A percentile compares a stretch with the other conserved stretches of the same genome.
These are phyloP conservation scores for Cyathus striatus DNA, from an alignment of 768 basidiomycete species.

Conservation along the genomic window DNA sequence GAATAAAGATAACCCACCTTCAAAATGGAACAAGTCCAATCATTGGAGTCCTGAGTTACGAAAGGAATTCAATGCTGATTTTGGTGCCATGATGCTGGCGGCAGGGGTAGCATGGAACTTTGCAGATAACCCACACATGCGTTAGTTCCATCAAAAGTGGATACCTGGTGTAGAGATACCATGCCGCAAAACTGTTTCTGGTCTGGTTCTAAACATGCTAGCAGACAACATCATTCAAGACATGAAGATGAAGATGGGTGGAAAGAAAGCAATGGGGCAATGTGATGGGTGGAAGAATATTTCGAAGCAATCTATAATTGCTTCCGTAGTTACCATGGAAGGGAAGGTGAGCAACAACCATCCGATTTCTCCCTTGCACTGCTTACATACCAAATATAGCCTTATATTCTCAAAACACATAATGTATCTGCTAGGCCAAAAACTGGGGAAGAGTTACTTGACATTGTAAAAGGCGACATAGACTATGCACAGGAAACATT, in stretches of 20 bases:
- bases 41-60: too few relatives aligned
- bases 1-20: too few relatives aligned
- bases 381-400: constrained; percentile 2
- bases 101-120: constrained; percentile 18
- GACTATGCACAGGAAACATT: constrained; percentile 7
- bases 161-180: constrained; percentile 13
- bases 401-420: constrained; percentile 13
- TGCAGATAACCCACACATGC: constrained; percentile 12
- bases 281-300: constrained; percentile 25
- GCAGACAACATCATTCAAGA: constrained; percentile 7
- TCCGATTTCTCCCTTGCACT: background rate
- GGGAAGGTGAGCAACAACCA: constrained; percentile 11
- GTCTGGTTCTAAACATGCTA: constrained; percentile 8
- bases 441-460: constrained; percentile 17
- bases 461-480: constrained; percentile 14
- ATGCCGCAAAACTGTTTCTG: constrained; percentile 10
- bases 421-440: constrained; percentile 14
- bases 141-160: constrained; percentile 15
- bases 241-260: constrained; percentile 5
- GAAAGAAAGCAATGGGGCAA: constrained; percentile 13
- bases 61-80: too few relatives aligned
- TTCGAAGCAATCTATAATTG: constrained; percentile 14
- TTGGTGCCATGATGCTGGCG: too few relatives aligned
- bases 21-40: too few relatives aligned
- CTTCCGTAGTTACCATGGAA: constrained; percentile 17